Base-by-base conservation (phyloP, 1,284 basidiomycete species). In the Apiotrichum gracile region DNA sequence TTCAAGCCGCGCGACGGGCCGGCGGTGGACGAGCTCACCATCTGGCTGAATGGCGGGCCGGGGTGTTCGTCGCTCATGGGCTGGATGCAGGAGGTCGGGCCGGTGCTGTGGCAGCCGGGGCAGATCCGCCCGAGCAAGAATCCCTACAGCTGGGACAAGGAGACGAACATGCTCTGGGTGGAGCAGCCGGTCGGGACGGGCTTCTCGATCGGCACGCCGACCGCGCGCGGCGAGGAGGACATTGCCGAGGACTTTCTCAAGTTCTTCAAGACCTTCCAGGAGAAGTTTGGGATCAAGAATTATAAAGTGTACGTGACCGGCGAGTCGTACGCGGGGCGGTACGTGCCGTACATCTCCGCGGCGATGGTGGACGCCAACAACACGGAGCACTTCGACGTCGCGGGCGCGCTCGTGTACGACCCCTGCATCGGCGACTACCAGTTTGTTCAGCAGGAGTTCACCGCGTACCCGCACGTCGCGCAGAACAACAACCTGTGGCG, bases 151-250 rank as follows among this genome's bases (percentile, higher is more conserved):
- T 91, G 87, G 87, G 86, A 85, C 0, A 89, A 89, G 63, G 75
- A 89, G 13, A 65, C 66, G 21, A 66, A 70, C 54, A 62, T 70
- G 58, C 58, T 64, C 5, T 64, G 57, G 57, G 57, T 65, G 27
- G 63, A 92, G 64, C 89, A 91, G 62, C 89, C 89, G 0, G 83
- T 89, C 25, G 85, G 86, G 8, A 88, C 86, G 0, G 89, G 89
- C 2, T 91, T 85, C 67, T 85, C 85, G 1, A 83, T 84, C 60
- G 89, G 89, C 7, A 79, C 64, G 9, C 85, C 86, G 2, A 81
- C 83, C 55, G 84, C 84, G 52, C 76, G 44, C 5, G 64, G 66
- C 35, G 65, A 76, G 49, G 55, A 60, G 10, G 67, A 71, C 39
- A 61, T 73, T 14, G 71, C 73, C 0, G 55, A 58, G 5, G 61